Percentiles rank a stretch among this genome's conserved stretches.
These are phyloP conservation scores for Metschnikowia continentalis DNA, from an alignment of 805 yeast species.

Conservation along the genomic window DNA sequence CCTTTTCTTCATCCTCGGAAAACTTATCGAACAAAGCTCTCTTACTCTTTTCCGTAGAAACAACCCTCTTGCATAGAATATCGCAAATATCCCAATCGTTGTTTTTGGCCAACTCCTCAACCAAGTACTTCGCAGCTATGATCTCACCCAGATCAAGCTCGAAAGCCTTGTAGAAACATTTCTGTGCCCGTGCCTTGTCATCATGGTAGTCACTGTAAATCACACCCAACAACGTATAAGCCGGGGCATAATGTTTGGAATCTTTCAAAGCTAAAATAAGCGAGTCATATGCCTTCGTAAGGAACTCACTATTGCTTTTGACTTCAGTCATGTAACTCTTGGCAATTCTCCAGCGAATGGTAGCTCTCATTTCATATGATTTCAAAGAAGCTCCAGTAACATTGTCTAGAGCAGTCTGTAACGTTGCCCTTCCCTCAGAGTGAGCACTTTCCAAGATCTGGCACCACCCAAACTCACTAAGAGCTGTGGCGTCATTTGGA, in stretches of 20 bases:
- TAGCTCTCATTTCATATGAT: conserved; percentile 55
- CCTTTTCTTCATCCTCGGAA: conserved; percentile 33
- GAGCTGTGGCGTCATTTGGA: conserved; percentile 56
- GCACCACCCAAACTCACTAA: conserved; percentile 78
- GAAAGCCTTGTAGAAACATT: conserved; percentile 85
- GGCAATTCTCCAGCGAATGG: conserved; percentile 70
- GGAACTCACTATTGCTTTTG: conserved; percentile 14
- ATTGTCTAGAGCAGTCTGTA: conserved; percentile 41
- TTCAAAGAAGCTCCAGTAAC: conserved; percentile 49
- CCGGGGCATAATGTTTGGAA: conserved; percentile 64
- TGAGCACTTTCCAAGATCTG: conserved; percentile 49
- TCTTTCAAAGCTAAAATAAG: conserved; percentile 61
- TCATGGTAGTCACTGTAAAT: conserved; percentile 56
- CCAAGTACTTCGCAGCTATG: conserved; percentile 67
- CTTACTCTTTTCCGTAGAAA: conserved; percentile 59
- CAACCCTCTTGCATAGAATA: conserved; percentile 60
- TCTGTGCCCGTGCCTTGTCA: conserved; percentile 68
- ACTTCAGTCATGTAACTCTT: conserved; percentile 47
- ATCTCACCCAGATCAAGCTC: conserved; percentile 78
- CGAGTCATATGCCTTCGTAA: conserved; percentile 51
- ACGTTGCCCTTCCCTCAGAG: conserved; percentile 48
- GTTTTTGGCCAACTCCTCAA: conserved; percentile 59
- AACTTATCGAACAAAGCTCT: conserved; percentile 35
- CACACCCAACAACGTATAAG: conserved; percentile 77
- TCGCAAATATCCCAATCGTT: conserved; percentile 86